Evolutionary conservation across 2,329 filamentous ascomycete species (phyloP), one percentile per base, ranked within the genome.

Genomic region (Fusarium avenaceum): DNA sequence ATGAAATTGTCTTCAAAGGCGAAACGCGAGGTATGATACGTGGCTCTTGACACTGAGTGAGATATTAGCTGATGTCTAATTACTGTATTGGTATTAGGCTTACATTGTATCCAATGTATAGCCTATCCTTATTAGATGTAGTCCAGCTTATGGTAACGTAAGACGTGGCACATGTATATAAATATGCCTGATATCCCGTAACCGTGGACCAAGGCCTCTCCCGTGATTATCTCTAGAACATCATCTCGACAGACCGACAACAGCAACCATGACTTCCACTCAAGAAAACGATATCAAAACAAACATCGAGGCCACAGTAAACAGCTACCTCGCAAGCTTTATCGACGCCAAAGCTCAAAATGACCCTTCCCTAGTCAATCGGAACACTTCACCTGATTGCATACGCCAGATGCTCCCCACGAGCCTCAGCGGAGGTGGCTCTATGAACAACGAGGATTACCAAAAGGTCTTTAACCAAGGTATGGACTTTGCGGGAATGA

Each of bases 371-470:
- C 17, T 69, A 5, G 48, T 55, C 9, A 69, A 69, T 32, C 52
- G 61, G 6, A 19, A 66, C 3, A 26, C 20, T 22, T 49, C 22
- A 42, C 4, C 22, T 4, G 40, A 62, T 7, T 69, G 66, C 13
- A 35, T 33, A 24, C 52, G 66, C 1, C 48, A 60, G 7, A 30
- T 69, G 20, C 61, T 69, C 3, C 66, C 66, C 9, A 38, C 57
- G 0, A 33, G 32, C 1, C 26, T 63, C 0, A 38, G 57, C 3
- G 59, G 44, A 8, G 38, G 56, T 2, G 11, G 52, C 13, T 33
- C 10, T 2, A 69, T 69, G 44, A 24, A 28, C 8, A 69, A 69
- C 13, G 56, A 39, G 7, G 45, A 53, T 11, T 69, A 66, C 19
- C 33, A 63, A 30, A 42, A 39, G 1, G 33, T 55, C 7, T 63